Evolutionary conservation across 805 yeast genomes (phyloP).

Genomic region (Lachancea waltii): DNA sequence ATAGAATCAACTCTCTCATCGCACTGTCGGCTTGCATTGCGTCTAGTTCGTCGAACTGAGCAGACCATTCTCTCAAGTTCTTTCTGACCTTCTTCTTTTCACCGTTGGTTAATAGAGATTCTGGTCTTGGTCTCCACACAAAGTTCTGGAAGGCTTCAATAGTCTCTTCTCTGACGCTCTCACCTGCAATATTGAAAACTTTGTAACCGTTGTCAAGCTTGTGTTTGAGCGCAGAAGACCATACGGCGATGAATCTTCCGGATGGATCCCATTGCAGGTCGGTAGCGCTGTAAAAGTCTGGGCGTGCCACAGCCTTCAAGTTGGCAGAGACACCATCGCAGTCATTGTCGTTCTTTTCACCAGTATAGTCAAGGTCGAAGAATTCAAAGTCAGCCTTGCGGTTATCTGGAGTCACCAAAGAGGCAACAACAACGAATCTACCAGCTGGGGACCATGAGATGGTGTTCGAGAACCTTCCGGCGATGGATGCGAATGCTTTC

Average conservation of each 20-base stretch:
- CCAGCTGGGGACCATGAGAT: conserved; percentile 91
- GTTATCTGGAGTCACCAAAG: conserved; percentile 40
- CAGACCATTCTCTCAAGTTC: conserved; percentile 81
- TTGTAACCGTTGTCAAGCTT: conserved; percentile 86
- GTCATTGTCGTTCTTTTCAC: conserved; percentile 39
- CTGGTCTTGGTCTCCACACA: conserved; percentile 97
- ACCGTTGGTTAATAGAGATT: conserved; percentile 61
- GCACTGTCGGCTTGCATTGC: conserved; percentile 95
- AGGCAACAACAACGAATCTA: conserved; percentile 60
- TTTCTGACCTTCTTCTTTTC: conserved; percentile 86
- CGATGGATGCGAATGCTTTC: conserved; percentile 51
- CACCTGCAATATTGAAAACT: conserved; percentile 80
- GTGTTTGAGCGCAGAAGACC: conserved; percentile 84
- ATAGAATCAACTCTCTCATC: conserved; percentile 78
- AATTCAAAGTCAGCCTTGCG: conserved; percentile 69
- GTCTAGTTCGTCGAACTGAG: conserved; percentile 90
- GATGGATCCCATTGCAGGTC: conserved; percentile 92
- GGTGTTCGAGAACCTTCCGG: conserved; percentile 61
- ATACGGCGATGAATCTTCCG: conserved; percentile 82
- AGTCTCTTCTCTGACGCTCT: conserved; percentile 63
- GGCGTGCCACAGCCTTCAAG: conserved; percentile 54
- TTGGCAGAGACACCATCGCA: conserved; percentile 46
- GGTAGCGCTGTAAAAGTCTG: conserved; percentile 71
- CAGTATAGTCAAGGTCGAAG: conserved; percentile 80
- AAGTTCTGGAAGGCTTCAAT: conserved; percentile 82